Conservation (phyloP, 352 stramenopile genomes). For the Chrysophaeum taylorii region DNA sequence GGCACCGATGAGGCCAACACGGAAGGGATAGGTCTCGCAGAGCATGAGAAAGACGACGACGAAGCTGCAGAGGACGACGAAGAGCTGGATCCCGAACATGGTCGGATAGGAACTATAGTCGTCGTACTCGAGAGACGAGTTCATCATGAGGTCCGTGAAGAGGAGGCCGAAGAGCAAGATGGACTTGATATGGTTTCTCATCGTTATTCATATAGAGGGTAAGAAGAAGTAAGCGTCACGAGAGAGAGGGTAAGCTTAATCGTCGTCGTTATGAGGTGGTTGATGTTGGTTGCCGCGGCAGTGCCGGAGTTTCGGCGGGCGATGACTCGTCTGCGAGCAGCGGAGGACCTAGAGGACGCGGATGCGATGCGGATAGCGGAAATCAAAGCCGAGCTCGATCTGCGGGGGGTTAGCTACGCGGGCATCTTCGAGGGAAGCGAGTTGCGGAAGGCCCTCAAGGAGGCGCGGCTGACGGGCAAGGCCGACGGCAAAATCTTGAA, state of each 20-base stretch:
- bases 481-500: neutral
- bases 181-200: conserved; percentile 5
- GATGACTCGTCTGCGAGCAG: too few species aligned
- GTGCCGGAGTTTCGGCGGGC: too few species aligned
- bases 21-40: conserved; percentile 14
- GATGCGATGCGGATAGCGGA: neutral
- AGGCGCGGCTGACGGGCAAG: neutral
- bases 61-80: conserved; percentile 5
- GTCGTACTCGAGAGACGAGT: conserved; percentile 9
- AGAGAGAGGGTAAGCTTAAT: too few species aligned
- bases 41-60: conserved; percentile 13
- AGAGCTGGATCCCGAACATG: conserved; percentile 11
- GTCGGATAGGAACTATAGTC: neutral
- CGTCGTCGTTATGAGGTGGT: too few species aligned
- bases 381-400: neutral
- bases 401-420: neutral
- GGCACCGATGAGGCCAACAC: neutral
- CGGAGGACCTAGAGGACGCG: too few species aligned
- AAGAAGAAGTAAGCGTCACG: too few species aligned
- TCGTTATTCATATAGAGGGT: too few species aligned
- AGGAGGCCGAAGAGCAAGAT: conserved; percentile 8
- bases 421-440: neutral
- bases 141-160: conserved; percentile 8
- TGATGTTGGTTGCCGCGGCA: too few species aligned
- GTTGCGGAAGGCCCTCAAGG: neutral